A percentile compares a stretch with the other conserved stretches of the same genome.
Conservation (phyloP, 495 filamentous ascomycete genomes). For the Xylaria palmicola region DNA sequence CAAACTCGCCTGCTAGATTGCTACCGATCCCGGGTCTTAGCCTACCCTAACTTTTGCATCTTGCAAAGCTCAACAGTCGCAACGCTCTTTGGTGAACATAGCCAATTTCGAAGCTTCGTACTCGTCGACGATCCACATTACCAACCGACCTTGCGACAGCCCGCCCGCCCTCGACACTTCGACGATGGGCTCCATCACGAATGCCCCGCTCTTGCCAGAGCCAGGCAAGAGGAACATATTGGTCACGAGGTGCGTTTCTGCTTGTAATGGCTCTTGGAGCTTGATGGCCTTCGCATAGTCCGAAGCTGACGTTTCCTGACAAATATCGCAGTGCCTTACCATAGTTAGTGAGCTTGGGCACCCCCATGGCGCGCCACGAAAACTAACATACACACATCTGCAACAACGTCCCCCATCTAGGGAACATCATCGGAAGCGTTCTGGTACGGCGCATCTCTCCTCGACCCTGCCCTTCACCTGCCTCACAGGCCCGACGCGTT, state of each 20-base stretch:
- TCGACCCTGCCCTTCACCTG: not conserved
- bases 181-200: slow-evolving; percentile 3
- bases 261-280: not conserved
- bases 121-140: not conserved
- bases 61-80: not conserved
- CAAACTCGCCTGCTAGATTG: too few relatives aligned
- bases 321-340: slow-evolving; percentile 2
- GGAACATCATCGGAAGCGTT: slow-evolving; percentile 90
- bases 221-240: slow-evolving; percentile 16
- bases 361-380: not conserved
- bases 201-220: slow-evolving; percentile 9
- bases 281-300: too few relatives aligned
- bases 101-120: not conserved
- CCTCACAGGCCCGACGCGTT: not conserved
- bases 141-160: not conserved
- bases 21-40: too few relatives aligned
- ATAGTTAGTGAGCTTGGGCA: not conserved
- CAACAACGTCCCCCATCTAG: slow-evolving; percentile 94
- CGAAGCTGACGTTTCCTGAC: not conserved
- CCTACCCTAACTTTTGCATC: too few relatives aligned
- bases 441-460: slow-evolving; percentile 37
- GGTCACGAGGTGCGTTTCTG: slow-evolving; percentile 6
- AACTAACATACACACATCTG: slow-evolving; percentile 6
- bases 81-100: not conserved
- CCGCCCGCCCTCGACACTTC: not conserved